Conservation (phyloP, 768 basidiomycete genomes). For the Termitomyces sp. region DNA sequence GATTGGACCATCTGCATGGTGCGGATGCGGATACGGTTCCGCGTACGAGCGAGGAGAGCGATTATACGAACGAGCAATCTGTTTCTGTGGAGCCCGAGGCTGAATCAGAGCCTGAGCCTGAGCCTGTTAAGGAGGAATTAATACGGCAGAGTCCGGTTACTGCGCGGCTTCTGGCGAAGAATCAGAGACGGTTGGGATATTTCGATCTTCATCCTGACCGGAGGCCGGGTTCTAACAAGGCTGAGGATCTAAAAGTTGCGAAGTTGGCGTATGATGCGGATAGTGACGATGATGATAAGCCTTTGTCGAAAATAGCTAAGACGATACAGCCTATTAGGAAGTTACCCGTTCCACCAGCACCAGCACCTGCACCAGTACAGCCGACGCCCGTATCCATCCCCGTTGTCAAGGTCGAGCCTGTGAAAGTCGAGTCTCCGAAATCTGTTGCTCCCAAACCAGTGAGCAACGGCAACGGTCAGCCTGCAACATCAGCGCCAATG, state of each 20-base stretch:
- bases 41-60: constrained; percentile 26
- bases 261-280: constrained; percentile 34
- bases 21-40: constrained; percentile 48
- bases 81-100: too few species aligned
- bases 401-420: constrained; percentile 3
- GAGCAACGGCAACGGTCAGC: constrained; percentile 15
- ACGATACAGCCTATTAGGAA: constrained; percentile 10
- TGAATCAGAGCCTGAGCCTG: constrained; percentile 14
- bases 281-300: constrained; percentile 28
- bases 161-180: constrained; percentile 28
- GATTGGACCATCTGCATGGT: constrained; percentile 33
- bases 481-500: constrained; percentile 14
- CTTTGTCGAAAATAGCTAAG: background rate
- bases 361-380: constrained; percentile 2
- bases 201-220: constrained; percentile 81
- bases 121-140: constrained; percentile 16
- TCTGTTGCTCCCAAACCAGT: background rate
- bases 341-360: constrained; percentile 15
- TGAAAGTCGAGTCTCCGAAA: background rate
- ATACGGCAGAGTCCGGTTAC: constrained; percentile 10
- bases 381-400: background rate
- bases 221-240: constrained; percentile 29
- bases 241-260: constrained; percentile 34
- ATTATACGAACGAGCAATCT: constrained; percentile 21
- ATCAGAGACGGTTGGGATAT: constrained; percentile 56